Base-by-base conservation (phyloP, 2,329 filamentous ascomycete species). In the Chalaropsis thielavioides region DNA sequence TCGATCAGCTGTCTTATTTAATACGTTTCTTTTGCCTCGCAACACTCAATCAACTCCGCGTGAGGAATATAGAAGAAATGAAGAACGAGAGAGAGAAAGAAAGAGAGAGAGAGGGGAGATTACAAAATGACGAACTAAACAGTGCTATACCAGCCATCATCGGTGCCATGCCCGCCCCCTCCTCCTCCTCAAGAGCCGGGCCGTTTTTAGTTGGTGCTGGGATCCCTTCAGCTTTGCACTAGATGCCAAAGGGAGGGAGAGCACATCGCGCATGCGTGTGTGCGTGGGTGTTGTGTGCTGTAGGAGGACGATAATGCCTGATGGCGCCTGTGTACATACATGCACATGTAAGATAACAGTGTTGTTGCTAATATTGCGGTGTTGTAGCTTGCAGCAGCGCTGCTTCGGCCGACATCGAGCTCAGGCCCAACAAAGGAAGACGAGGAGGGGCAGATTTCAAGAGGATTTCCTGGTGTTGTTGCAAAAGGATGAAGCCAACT, bases 381-480 rank as follows among this genome's bases (percentile, higher is more conserved):
- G 6, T 2, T 6, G 31, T 3, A 24, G 41, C 10, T 35, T 44
- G 24, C 41, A 41, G 41, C 58, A n/a, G 44, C n/a, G 35, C 44
- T 19, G 58, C 41, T 61, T 24, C 58, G 22, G 35, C 58, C 35
- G 35, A 61, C 35, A 41, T 61, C 22, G 10, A 61, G 41, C 35
- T 44, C 41, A 43, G 19, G 31, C 41, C 27, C 41, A 17, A 13
- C 7, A 43, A 8, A 17, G 31, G 19, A 44, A 27, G 27, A 51
- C 19, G 27, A 51, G 46, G 43, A 54, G 19, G 8, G 40, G 24
- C 17, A 63, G 43, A 63, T 22, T 17, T 19, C 31, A 51, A 22
- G 13, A 40, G 31, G 19, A 51, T 40, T 31, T n/a, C 19, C 51
- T 35, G 22, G 68, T 61, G 64, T 67, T 31, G 10, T 56, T 56